Evolutionary conservation across 129 eudicot species (phyloP).

Genomic region (Helianthus tuberosus): DNA sequence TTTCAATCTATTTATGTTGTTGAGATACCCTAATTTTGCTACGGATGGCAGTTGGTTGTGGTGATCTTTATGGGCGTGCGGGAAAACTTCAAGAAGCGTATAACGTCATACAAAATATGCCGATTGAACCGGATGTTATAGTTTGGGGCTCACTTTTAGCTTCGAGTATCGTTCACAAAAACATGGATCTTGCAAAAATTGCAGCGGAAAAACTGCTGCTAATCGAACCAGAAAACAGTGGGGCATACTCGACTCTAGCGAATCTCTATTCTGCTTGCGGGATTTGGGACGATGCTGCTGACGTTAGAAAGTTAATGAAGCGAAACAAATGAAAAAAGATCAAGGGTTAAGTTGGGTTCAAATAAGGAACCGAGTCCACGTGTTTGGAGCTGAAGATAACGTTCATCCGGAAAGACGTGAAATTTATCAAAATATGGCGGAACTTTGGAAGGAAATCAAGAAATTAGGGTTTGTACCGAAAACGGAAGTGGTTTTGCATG

Average conservation of each 20-base stretch:
- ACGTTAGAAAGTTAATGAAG: slow-evolving; percentile 70
- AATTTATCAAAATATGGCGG: slow-evolving; percentile 55
- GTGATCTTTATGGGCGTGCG: slow-evolving; percentile 76
- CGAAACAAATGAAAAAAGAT: slow-evolving; percentile 71
- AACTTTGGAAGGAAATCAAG: slow-evolving; percentile 80
- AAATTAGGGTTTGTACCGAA: slow-evolving; percentile 76
- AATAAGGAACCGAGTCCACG: slow-evolving; percentile 57
- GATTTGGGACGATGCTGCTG: slow-evolving; percentile 83
- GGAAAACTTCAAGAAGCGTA: slow-evolving; percentile 73
- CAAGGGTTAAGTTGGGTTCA: slow-evolving; percentile 91
- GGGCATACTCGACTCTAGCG: slow-evolving; percentile 81
- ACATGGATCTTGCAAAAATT: slow-evolving; percentile 63
- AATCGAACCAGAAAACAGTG: slow-evolving; percentile 75
- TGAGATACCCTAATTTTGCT: no score
- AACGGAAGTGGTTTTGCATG: slow-evolving; percentile 71
- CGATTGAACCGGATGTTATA: slow-evolving; percentile 68
- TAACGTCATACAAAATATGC: slow-evolving; percentile 64
- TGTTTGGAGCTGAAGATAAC: slow-evolving; percentile 80
- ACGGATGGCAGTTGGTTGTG: no score
- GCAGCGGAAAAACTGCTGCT: slow-evolving; percentile 67
- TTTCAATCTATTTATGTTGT: no score
- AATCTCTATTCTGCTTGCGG: slow-evolving; percentile 80
- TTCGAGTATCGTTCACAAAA: slow-evolving; percentile 68
- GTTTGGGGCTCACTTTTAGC: slow-evolving; percentile 89
- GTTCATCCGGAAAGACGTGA: slow-evolving; percentile 71